These are phyloP conservation scores for Lithohypha guttulata DNA, from an alignment of 2,329 filamentous ascomycete species.

Conservation along the genomic window DNA sequence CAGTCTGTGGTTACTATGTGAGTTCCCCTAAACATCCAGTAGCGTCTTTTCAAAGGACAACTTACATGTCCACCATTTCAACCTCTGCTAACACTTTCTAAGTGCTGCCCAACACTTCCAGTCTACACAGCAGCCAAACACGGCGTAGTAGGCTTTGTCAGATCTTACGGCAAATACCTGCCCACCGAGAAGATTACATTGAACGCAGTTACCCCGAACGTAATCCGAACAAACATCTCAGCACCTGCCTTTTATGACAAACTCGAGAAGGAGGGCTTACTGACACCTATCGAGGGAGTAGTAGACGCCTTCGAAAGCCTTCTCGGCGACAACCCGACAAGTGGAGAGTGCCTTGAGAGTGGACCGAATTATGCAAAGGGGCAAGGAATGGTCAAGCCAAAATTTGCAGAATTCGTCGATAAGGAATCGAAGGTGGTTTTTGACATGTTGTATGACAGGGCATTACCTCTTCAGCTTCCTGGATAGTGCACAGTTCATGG, in stretches of 20 bases:
- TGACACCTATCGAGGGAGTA: conserved; percentile 32
- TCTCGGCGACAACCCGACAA: conserved; percentile 26
- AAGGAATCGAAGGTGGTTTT: conserved; percentile 13
- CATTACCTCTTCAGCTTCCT: conserved; percentile 14
- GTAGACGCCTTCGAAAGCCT: conserved; percentile 32
- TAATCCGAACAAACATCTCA: conserved; percentile 32
- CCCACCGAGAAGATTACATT: conserved; percentile 31
- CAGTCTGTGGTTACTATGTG: conserved; percentile 31
- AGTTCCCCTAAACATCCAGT: no score
- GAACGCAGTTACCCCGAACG: conserved; percentile 34
- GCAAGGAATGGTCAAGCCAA: conserved; percentile 13
- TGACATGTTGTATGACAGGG: conserved; percentile 14
- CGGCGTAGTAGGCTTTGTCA: conserved; percentile 30
- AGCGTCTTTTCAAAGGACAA: no score
- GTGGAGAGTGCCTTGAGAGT: conserved; percentile 33
- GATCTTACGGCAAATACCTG: conserved; percentile 33
- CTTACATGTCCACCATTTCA: no score
- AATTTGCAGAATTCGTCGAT: conserved; percentile 15
- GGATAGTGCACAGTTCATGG: no score
- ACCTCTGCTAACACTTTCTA: no score
- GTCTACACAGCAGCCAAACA: conserved; percentile 33
- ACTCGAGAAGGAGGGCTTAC: conserved; percentile 25
- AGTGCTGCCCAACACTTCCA: conserved; percentile 27
- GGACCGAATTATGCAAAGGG: conserved; percentile 26
- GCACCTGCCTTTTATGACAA: conserved; percentile 29